A percentile compares a stretch with the other conserved stretches of the same genome.
Conservation (phyloP, 495 filamentous ascomycete genomes). For the Parachaetomium inaequale region DNA sequence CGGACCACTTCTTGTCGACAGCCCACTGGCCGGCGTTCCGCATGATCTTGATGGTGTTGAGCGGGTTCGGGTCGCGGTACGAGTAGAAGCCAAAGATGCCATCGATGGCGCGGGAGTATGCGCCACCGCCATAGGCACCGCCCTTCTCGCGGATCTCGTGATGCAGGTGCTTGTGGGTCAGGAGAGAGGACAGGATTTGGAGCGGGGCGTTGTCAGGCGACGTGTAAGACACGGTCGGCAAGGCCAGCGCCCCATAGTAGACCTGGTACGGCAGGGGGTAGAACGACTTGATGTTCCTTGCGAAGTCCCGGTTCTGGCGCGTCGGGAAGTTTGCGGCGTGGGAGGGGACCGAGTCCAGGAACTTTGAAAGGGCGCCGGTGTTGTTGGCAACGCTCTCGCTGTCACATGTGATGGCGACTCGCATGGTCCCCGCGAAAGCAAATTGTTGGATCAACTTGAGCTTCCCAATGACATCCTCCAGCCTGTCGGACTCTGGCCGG, state of each 20-base stretch:
- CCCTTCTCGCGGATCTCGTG: conserved; percentile 98
- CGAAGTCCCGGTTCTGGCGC: conserved; percentile 29
- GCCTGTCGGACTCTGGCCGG: conserved; percentile 55
- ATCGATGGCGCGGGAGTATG: conserved; percentile 71
- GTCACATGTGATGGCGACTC: conserved; percentile 85
- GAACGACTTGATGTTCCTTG: conserved; percentile 65
- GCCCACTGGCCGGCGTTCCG: conserved; percentile 79
- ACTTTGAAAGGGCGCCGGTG: conserved; percentile 65
- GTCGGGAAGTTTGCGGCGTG: conserved; percentile 37
- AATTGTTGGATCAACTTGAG: conserved; percentile 81
- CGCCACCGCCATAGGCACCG: conserved; percentile 90
- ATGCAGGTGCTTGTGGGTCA: conserved; percentile 96
- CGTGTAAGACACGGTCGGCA: conserved; percentile 83
- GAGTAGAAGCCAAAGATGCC: conserved; percentile 92
- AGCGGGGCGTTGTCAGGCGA: conserved; percentile 69
- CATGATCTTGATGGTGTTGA: conserved; percentile 84
- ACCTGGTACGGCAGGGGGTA: conserved; percentile 96
- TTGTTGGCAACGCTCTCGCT: conserved; percentile 64
- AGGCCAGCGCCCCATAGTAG: conserved; percentile 78
- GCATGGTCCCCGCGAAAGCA: conserved; percentile 63
- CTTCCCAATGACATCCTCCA: conserved; percentile 75
- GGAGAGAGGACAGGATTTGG: conserved; percentile 82
- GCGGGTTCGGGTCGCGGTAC: conserved; percentile 94
- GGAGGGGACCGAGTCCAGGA: conserved; percentile 59
- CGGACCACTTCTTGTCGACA: conserved; percentile 76